A percentile compares a stretch with the other conserved stretches of the same genome.
These are phyloP conservation scores for Aspergillus cavernicola DNA, from an alignment of 495 filamentous ascomycete species.

Conservation along the genomic window DNA sequence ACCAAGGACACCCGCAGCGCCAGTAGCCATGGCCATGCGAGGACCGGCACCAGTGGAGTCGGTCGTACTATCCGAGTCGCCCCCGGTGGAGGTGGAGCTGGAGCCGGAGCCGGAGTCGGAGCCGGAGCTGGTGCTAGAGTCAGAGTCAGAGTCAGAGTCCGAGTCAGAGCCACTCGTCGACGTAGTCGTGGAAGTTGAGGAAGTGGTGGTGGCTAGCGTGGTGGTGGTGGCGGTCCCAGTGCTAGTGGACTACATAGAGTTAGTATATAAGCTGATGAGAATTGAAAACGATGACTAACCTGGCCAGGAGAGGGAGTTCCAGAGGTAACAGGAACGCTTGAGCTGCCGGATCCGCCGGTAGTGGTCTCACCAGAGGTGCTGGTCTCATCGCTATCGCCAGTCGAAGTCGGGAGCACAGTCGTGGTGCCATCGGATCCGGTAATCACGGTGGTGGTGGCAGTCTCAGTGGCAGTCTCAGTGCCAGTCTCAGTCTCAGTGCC, in stretches of 20 bases:
- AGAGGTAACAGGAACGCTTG: constrained; percentile 10
- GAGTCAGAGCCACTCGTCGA: background rate
- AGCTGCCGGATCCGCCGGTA: constrained; percentile 10
- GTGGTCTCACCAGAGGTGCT: constrained; percentile 19
- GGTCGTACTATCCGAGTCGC: constrained; percentile 9
- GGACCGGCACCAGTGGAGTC: constrained; percentile 28
- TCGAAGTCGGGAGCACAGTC: constrained; percentile 25
- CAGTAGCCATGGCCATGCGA: constrained; percentile 33
- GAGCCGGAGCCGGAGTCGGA: constrained; percentile 9
- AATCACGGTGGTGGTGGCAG: background rate
- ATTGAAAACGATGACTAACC: background rate
- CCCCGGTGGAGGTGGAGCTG: background rate
- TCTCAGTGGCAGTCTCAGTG: constrained; percentile 18
- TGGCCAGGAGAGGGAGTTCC: constrained; percentile 4
- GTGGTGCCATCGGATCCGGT: constrained; percentile 22
- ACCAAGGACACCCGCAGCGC: constrained; percentile 35
- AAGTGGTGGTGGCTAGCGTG: background rate
- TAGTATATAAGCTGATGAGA: constrained; percentile 11
- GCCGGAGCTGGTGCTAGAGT: background rate
- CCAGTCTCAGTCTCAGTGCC: constrained; percentile 14
- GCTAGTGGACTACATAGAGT: constrained; percentile 2
- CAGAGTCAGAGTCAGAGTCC: constrained; percentile 6
- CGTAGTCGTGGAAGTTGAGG: background rate
- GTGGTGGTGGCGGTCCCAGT: constrained; percentile 2
- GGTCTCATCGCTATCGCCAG: constrained; percentile 24